Base-by-base conservation (phyloP, 306 rosid genomes). In the Carpinus viminea region DNA sequence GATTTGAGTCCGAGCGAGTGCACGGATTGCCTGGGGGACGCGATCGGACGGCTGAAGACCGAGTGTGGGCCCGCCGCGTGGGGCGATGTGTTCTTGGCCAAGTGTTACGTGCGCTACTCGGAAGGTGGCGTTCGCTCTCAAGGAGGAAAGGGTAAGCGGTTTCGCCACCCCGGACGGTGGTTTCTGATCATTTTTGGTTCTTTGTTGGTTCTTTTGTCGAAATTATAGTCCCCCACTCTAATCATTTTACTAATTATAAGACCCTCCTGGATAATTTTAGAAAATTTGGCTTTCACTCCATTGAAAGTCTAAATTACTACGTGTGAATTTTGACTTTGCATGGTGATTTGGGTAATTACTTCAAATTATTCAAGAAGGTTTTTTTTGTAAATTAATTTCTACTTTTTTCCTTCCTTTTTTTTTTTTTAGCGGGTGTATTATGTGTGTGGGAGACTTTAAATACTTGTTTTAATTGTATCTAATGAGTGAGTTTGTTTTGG, bases 41-140 rank as follows among this genome's bases (percentile, higher is more conserved):
- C 99, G 4, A 87, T 90, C 88, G 90, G 88, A 85, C 92, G 89
- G 92, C 82, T 93, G 12, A 91, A 69, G 80, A 86, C 78, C 0
- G 93, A 81, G 12, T 96, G 99, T 47, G 99, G 93, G 56, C 78
- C 86, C 17, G 54, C 91, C 46, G 26, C 64, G 2, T 96, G 84
- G 93, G 98, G 93, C 0, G 86, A 93, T 52, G 21, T 96, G 56
- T 96, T 74, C 81, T 76, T 96, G 87, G 98, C 94, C 1, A 96
- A 91, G 83, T 96, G 99, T 91, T 96, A 89, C 91, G 96, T 85
- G 75, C 92, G 98, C 0, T 91, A 76, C 86, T 78, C 90, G 28
- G 79, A 76, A 75, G 84, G 90, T 82, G 94, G 87, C 0, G 7
- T 1, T 62, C 88, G 81, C 87, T 81, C 97, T 72, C 81, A 21